Conservation (phyloP, 352 stramenopile genomes). For the Globisporangium orthogonon region DNA sequence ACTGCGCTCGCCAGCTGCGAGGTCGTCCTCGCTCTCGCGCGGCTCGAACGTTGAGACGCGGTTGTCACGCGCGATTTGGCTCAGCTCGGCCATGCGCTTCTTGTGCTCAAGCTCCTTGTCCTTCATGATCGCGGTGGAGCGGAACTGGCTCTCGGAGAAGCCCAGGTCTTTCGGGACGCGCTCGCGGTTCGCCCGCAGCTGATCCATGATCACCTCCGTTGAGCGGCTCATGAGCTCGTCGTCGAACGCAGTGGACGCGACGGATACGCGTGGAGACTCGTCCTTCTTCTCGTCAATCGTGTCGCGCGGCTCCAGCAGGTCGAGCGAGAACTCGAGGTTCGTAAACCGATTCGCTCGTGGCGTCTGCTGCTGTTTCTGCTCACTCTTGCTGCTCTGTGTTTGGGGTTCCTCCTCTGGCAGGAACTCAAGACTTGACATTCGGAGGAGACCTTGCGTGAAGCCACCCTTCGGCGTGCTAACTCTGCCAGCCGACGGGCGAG, state of each 20-base stretch:
- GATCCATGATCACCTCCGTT: slow-evolving; percentile 38
- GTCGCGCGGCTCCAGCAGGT: slow-evolving; percentile 10
- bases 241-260: slow-evolving; percentile 23
- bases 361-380: neutral
- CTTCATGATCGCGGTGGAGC: slow-evolving; percentile 29
- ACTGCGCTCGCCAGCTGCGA: neutral
- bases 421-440: slow-evolving; percentile 13
- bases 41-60: slow-evolving; percentile 27
- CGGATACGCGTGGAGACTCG: slow-evolving; percentile 15
- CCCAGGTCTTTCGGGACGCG: slow-evolving; percentile 5
- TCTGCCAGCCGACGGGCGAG: neutral
- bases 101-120: slow-evolving; percentile 39
- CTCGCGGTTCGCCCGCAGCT: slow-evolving; percentile 32
- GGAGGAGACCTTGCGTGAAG: neutral
- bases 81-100: slow-evolving; percentile 51
- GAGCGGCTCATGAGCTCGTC: slow-evolving; percentile 44
- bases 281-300: slow-evolving; percentile 9
- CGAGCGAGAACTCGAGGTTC: slow-evolving; percentile 11
- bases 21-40: slow-evolving; percentile 5
- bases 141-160: slow-evolving; percentile 11
- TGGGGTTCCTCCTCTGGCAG: slow-evolving; percentile 1
- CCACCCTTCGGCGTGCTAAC: slow-evolving; percentile 6
- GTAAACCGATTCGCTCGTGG: slow-evolving; percentile 1
- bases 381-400: neutral
- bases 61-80: slow-evolving; percentile 39